phyloP scores from a whole-genome alignment of 768 basidiomycete genomes.

The Mycena galopus region DNA sequence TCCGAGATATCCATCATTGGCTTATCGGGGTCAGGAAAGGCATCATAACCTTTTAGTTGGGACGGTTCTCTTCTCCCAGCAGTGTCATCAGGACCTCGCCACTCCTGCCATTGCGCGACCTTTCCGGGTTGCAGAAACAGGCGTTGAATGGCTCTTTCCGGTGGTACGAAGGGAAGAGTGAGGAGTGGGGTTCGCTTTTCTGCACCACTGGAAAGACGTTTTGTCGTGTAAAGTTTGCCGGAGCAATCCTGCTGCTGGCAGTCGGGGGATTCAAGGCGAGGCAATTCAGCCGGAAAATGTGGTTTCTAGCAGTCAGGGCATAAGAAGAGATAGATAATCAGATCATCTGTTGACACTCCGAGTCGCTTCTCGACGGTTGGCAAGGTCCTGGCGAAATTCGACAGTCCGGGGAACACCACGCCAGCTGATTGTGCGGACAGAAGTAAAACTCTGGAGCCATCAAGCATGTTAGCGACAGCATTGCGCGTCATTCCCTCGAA shows the following conservation, averaged over 20 bases:
- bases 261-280: not conserved
- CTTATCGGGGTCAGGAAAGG: conserved; percentile 20
- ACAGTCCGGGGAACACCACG: conserved; percentile 22
- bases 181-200: conserved; percentile 37
- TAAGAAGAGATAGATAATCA: conserved; percentile 39
- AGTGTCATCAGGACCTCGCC: conserved; percentile 37
- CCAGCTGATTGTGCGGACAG: not conserved
- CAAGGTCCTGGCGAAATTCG: conserved; percentile 37
- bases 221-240: conserved; percentile 33
- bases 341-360: conserved; percentile 32
- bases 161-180: conserved; percentile 39
- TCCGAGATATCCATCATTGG: conserved; percentile 42
- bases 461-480: conserved; percentile 17
- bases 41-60: conserved; percentile 10
- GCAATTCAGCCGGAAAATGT: conserved; percentile 32
- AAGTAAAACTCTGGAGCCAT: not conserved
- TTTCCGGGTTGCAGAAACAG: conserved; percentile 19
- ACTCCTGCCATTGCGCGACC: conserved; percentile 40
- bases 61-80: conserved; percentile 31
- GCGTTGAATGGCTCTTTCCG: conserved; percentile 30
- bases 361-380: conserved; percentile 39
- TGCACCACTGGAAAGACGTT: conserved; percentile 17
- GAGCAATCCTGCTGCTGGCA: conserved; percentile 26
- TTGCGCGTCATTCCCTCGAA: conserved; percentile 38
- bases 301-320: conserved; percentile 39